These are phyloP conservation scores for Sugiyamaella lignohabitans DNA, from an alignment of 805 yeast genomes.

Conservation along the genomic window DNA sequence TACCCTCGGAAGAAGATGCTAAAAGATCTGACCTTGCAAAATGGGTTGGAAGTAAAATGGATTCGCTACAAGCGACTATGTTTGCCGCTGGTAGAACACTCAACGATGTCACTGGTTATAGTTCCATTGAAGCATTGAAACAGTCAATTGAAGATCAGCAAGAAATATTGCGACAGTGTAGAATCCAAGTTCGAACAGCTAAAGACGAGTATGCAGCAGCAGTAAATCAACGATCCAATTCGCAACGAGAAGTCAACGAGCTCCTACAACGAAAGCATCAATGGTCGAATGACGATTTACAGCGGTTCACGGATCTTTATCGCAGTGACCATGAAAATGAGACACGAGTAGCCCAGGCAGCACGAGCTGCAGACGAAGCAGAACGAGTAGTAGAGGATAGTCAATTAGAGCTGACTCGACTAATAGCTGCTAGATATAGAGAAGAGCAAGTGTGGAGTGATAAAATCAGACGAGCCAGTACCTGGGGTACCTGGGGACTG, in stretches of 20 bases:
- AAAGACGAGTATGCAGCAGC: constrained; percentile 55
- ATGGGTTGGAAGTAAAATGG: constrained; percentile 27
- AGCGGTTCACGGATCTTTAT: constrained; percentile 74
- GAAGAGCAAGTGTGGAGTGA: constrained; percentile 99
- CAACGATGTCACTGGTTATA: constrained; percentile 89
- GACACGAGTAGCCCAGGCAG: constrained; percentile 47
- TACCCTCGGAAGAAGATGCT: constrained; percentile 27
- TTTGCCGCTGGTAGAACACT: constrained; percentile 46
- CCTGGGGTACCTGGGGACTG: constrained; percentile 91
- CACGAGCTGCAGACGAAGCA: constrained; percentile 41
- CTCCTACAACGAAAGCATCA: constrained; percentile 73
- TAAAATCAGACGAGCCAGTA: constrained; percentile 85
- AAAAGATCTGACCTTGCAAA: constrained; percentile 23
- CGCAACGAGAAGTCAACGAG: constrained; percentile 84
- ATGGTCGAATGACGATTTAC: constrained; percentile 78
- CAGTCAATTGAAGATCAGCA: constrained; percentile 53
- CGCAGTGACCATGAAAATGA: constrained; percentile 74
- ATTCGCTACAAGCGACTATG: constrained; percentile 30
- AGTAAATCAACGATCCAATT: constrained; percentile 52
- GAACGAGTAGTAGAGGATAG: constrained; percentile 63
- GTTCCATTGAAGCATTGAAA: constrained; percentile 68
- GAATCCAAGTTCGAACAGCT: constrained; percentile 41
- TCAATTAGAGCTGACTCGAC: constrained; percentile 61
- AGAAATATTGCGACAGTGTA: constrained; percentile 40
- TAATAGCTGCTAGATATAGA: constrained; percentile 82